Conservation (phyloP, 306 rosid species). For the Comarum palustre region DNA sequence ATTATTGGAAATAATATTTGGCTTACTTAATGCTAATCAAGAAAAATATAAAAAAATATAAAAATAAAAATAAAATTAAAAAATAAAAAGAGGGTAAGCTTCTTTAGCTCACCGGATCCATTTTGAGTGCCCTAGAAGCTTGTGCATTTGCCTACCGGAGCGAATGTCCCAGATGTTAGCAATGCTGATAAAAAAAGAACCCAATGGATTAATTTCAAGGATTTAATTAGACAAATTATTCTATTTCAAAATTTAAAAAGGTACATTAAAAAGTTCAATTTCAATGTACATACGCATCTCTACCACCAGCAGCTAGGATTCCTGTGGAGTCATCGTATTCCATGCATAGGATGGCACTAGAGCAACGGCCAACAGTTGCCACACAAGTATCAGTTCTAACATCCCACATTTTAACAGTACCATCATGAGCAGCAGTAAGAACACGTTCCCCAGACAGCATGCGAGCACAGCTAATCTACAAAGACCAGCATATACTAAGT, state of each 20-base stretch:
- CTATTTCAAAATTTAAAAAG: constrained; percentile 17
- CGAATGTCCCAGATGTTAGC: constrained; percentile 96
- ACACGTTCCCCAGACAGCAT: constrained; percentile 97
- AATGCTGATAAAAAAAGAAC: constrained; percentile 48
- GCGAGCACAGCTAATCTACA: constrained; percentile 93
- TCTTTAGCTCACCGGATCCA: constrained; percentile 72
- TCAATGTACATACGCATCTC: constrained; percentile 74
- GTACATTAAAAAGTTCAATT: constrained; percentile 15
- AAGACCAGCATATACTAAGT: constrained; percentile 28
- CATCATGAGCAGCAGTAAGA: constrained; percentile 91
- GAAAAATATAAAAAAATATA: not conserved
- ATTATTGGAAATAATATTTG: constrained; percentile 21
- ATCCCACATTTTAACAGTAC: constrained; percentile 99
- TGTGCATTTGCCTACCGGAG: constrained; percentile 89
- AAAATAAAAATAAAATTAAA: constrained; percentile 4
- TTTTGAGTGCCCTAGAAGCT: constrained; percentile 87
- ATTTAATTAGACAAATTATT: constrained; percentile 19
- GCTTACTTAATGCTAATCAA: constrained; percentile 17
- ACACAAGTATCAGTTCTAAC: constrained; percentile 98
- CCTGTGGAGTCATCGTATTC: constrained; percentile 98
- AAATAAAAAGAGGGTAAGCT: constrained; percentile 9
- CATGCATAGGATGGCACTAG: constrained; percentile 93
- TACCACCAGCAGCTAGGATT: constrained; percentile 85
- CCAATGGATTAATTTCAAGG: constrained; percentile 26
- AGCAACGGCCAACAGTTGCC: constrained; percentile 96